Conservation (phyloP, 2,329 filamentous ascomycete species). For the Amesomyces nigricolor region DNA sequence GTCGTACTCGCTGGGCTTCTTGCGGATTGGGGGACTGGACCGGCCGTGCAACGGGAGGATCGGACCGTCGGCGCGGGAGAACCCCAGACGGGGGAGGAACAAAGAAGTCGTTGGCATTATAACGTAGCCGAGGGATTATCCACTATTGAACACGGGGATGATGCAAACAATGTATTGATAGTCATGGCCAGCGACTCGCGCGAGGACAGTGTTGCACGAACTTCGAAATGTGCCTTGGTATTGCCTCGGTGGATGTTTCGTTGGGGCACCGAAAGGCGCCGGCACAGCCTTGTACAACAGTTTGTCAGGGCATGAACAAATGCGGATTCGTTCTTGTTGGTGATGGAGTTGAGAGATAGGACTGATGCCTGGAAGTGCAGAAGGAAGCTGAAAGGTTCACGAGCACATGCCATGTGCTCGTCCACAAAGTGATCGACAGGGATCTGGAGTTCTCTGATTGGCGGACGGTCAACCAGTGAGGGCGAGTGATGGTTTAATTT, state of each 20-base stretch:
- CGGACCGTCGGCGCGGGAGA: constrained; percentile 24
- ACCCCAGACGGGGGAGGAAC: constrained; percentile 30
- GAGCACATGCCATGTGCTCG: constrained; percentile 5
- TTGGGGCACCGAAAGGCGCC: too few relatives aligned
- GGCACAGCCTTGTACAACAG: too few relatives aligned
- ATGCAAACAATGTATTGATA: neutral
- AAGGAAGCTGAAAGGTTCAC: neutral
- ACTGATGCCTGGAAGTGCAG: neutral
- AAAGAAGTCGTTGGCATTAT: constrained; percentile 29
- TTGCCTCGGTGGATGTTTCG: too few relatives aligned
- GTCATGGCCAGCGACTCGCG: neutral
- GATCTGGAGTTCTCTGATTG: neutral
- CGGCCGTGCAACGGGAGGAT: constrained; percentile 28
- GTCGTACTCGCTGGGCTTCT: constrained; percentile 32
- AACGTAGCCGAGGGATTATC: too few relatives aligned
- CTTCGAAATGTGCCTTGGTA: too few relatives aligned
- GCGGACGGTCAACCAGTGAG: neutral
- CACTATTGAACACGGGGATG: too few relatives aligned
- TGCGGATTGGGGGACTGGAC: constrained; percentile 26
- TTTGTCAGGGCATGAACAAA: too few relatives aligned
- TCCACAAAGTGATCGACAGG: neutral
- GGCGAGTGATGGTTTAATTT: too few relatives aligned
- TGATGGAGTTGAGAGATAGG: neutral
- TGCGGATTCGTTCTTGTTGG: too few relatives aligned
- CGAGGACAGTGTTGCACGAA: too few relatives aligned